Conservation (phyloP, 495 filamentous ascomycete genomes). For the Penicillium verhagenii region DNA sequence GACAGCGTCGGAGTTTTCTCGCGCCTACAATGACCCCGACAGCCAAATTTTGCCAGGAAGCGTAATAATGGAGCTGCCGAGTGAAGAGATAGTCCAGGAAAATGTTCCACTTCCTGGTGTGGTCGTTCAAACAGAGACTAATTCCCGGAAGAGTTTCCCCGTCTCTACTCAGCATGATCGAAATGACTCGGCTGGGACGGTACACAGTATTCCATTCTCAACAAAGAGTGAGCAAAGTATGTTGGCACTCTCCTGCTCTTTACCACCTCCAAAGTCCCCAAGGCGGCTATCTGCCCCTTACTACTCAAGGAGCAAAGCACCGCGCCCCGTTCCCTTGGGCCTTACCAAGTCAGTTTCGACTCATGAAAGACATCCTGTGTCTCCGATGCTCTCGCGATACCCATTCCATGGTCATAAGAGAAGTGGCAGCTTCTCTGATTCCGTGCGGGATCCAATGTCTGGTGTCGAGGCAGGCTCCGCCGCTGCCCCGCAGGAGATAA, state of each 20-base stretch:
- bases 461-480: conserved; percentile 13
- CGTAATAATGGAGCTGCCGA: conserved; percentile 29
- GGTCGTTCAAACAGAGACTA: conserved; percentile 22
- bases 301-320: conserved; percentile 46
- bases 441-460: conserved; percentile 70
- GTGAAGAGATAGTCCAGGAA: conserved; percentile 18
- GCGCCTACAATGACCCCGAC: conserved; percentile 55
- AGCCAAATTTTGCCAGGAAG: conserved; percentile 75
- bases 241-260: conserved; percentile 80
- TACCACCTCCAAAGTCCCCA: conserved; percentile 64
- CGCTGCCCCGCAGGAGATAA: conserved; percentile 47
- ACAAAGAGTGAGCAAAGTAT: conserved; percentile 56
- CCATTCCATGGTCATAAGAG: conserved; percentile 61
- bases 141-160: conserved; percentile 25
- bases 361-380: conserved; percentile 29
- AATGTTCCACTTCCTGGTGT: conserved; percentile 1
- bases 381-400: conserved; percentile 31
- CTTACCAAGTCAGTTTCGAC: conserved; percentile 21
- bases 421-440: conserved; percentile 82
- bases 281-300: conserved; percentile 44
- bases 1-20: conserved; percentile 65
- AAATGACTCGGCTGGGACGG: conserved; percentile 44
- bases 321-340: conserved; percentile 60
- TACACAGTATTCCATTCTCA: conserved; percentile 45
- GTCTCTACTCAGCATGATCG: conserved; percentile 37